Base-by-base conservation (phyloP, 2,329 filamentous ascomycete genomes). In the Ceratocystis smalleyi region DNA sequence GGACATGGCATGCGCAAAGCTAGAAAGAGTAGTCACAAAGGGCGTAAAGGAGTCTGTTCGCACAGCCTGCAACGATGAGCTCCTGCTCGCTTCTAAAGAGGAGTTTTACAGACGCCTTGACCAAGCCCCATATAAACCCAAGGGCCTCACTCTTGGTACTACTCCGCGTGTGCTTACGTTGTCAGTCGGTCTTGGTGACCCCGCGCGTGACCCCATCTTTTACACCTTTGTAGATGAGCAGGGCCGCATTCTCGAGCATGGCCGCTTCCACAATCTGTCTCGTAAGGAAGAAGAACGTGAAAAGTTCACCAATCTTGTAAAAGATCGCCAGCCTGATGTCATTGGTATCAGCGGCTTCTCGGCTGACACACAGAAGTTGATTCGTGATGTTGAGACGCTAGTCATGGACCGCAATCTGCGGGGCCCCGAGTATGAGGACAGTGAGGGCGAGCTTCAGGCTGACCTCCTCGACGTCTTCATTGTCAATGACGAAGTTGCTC, bases 221-320 rank as follows among this genome's bases (percentile, higher is more conserved):
- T 97, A 91, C 89, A 86, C 90, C 1, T 97, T 89, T 79, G 85
- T 97, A 17, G 91, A 96, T 70, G 92, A 97, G 72, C 89, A 96
- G 70, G 91, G 92, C 7, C 84, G 90, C 43, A 87, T 96, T 24
- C 76, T 92, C 35, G 94, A 97, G 72, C 88, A 94, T 69, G 91
- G 94, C 70, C 92, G 91, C 70, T 89, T 96, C 69, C 78, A 81
- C 43, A 92, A 95, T 68, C 79, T 99, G 57, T 82, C 84, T 27
- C 81, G 77, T 75, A 91, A 81, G 76, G 90, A 81, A 74, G 78
- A 74, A 73, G 88, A 77, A 73, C 86, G 74, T 27, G 83, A 85
- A 15, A 82, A 83, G 5, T 88, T 99, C 68, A 83, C 87, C 7
- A 88, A 94, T 66, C 77, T 96, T 57, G 82, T 96, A 43, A 83